These are phyloP conservation scores for Euryodendron excelsum DNA, from an alignment of 148 eudicot genomes.

Conservation along the genomic window DNA sequence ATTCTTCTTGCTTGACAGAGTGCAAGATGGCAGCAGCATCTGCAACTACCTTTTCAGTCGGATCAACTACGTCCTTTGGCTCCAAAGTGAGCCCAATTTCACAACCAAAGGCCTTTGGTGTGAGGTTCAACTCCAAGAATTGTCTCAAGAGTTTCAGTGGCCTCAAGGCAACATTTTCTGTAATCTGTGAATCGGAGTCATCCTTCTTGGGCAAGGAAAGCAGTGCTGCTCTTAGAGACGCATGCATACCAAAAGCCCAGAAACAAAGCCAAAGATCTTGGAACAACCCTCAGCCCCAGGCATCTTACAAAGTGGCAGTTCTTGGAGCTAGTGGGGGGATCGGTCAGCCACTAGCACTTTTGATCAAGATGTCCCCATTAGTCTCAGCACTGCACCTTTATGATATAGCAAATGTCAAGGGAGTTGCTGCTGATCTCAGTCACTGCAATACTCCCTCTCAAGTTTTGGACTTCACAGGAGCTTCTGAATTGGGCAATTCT, in stretches of 20 bases:
- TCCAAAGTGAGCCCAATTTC: constrained; percentile 32
- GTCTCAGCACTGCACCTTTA: constrained; percentile 74
- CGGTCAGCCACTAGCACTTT: constrained; percentile 81
- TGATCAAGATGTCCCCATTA: constrained; percentile 84
- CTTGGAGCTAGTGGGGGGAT: constrained; percentile 94
- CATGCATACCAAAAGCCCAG: constrained; percentile 30
- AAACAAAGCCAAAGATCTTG: constrained; percentile 22
- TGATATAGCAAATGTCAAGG: constrained; percentile 88
- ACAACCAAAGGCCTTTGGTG: constrained; percentile 33
- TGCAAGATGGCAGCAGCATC: constrained; percentile 61
- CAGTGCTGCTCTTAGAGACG: constrained; percentile 29
- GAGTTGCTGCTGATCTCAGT: constrained; percentile 92
- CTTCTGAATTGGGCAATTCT: constrained; percentile 55
- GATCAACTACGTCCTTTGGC: constrained; percentile 36
- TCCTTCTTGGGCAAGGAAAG: constrained; percentile 49
- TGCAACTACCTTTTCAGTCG: constrained; percentile 44
- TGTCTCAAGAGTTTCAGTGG: constrained; percentile 44
- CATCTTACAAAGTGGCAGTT: constrained; percentile 78
- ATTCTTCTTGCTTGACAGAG: constrained; percentile 18
- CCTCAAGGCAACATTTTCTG: constrained; percentile 43
- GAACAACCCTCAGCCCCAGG: constrained; percentile 42
- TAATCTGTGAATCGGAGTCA: constrained; percentile 37
- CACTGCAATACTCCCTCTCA: constrained; percentile 92
- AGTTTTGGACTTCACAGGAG: constrained; percentile 68
- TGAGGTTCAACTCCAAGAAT: constrained; percentile 32